Base-by-base conservation (phyloP, 176 grass and related monocot genomes). In the Tuctoria greenei region DNA sequence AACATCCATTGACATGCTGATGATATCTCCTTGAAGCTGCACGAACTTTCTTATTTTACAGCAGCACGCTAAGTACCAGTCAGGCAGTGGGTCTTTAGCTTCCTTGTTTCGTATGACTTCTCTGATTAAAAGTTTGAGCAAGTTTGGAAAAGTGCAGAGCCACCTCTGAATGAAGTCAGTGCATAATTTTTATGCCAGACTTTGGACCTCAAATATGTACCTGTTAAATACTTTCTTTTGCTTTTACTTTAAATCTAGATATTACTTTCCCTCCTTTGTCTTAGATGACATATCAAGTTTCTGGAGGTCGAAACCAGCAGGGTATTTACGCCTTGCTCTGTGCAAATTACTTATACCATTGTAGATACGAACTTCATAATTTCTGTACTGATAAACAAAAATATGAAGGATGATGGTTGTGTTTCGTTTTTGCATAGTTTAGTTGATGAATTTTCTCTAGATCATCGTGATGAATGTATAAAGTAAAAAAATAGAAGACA, bases 161-260 rank as follows among this genome's bases (percentile, higher is more conserved):
- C 0, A 10, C 6, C 42, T 58, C 69, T 67, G 28, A 81, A 72
- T 77, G 58, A 50, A 76, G 45, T 13, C 60, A 41, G 5, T 18
- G 16, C 50, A 61, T 78, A 28, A 18, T 77, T 23, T 77, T 28
- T 49, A 50, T 16, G 20, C 8, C 57, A 76, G 66, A 69, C 26
- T 36, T 28, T 8, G 9, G 21, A 3, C 50, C 41, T 68, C 16
- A 14, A n/a, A 23, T 0, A 10, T 69, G 81, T 69, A 83, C 28
- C 34, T 57, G 37, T 28, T 58, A 58, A 58, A 73, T 34, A 12
- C 31, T 46, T 31, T 73, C 26, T 31, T 62, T 62, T 64, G 67
- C 23, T 17, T 49, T 61, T 37, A 43, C 24, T 24, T 34, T 66
- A 42, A 40, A 67, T 37, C 43, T 42, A 2, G 43, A 66, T 28